These are phyloP conservation scores for Meyerozyma elateridarum DNA, from an alignment of 1,139 yeast genomes.

Conservation along the genomic window DNA sequence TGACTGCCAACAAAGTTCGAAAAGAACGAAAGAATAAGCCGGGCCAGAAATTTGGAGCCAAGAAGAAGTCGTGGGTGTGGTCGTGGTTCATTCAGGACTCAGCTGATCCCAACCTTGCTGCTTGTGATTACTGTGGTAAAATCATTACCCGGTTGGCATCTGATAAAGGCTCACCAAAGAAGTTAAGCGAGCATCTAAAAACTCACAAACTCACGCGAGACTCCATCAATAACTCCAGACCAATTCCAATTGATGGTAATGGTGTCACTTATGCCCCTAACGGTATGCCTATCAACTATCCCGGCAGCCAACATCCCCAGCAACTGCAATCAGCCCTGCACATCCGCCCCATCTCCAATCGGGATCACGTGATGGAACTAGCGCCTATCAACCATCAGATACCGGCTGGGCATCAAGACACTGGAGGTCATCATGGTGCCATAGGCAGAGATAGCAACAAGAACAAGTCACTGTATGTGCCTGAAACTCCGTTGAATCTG, in stretches of 20 bases:
- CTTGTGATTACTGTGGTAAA: conserved; percentile 51
- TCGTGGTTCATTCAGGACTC: conserved; percentile 53
- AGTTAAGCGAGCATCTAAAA: conserved; percentile 51
- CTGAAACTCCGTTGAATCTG: too few relatives aligned
- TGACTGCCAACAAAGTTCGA: conserved; percentile 2
- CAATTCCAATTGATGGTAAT: conserved; percentile 35
- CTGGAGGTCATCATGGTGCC: too few relatives aligned
- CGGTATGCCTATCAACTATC: conserved; percentile 23
- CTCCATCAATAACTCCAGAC: conserved; percentile 31
- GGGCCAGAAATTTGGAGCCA: conserved; percentile 53
- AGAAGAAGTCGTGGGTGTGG: conserved; percentile 62
- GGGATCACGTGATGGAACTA: background rate
- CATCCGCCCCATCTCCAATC: background rate
- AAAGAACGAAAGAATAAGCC: conserved; percentile 30
- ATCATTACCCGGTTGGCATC: conserved; percentile 43
- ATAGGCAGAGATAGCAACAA: too few relatives aligned
- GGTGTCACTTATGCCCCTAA: conserved; percentile 30
- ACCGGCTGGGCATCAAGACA: conserved; percentile 2
- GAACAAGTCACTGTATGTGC: too few relatives aligned
- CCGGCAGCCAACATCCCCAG: conserved; percentile 8
- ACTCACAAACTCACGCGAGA: conserved; percentile 46
- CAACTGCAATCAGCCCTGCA: conserved; percentile 4
- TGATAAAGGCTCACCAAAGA: conserved; percentile 59
- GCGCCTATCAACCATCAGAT: background rate
- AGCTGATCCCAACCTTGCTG: conserved; percentile 45